Base-by-base conservation (phyloP, 2,329 filamentous ascomycete species). In the Trichoderma atroviride region DNA sequence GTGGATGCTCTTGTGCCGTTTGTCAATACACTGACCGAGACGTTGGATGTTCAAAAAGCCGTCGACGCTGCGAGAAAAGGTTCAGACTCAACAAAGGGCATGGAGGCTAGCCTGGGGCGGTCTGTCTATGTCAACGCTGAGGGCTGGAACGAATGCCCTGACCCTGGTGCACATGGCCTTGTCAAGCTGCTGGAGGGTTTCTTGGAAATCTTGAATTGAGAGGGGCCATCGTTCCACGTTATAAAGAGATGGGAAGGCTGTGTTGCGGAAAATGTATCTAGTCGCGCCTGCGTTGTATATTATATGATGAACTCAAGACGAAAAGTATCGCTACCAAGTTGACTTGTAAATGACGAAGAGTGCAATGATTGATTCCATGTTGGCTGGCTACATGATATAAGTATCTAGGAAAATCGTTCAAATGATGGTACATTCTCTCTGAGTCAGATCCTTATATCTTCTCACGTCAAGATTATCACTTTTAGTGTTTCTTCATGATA, bases 1-100 rank as follows among this genome's bases (percentile, higher is more conserved):
- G 86, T 94, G 61, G 91, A 94, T 80, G 90, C 91, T 1, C 80
- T 94, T 59, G 83, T 87, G 63, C 91, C 91, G 2, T 94, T 93
- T 76, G 86, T 91, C 40, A 82, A 87, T 40, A 86, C 83, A 0
- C 80, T 93, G 9, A 80, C 79, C 5, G 80, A 83, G 69, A 86
- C 84, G 1, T 83, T 83, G 7, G 85, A 89, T 76, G 27, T 74
- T 4, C 43, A 22, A 14, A 61, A 59, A 33, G 70, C 91, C 33
- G 89, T 89, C 0, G 82, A 85, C 71, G 90, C 89, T 7, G 89
- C 91, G 5, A 83, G 84, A 70, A 81, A 87, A 69, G 91, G 89
- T 1, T 86, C 89, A 27, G 88, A 91, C 73, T 84, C 85, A 6
- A 94, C 91, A 29, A 92, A 90, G 79, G 87, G 86, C 29, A 92